Evolutionary conservation across 164 flowering plant species (phyloP), one percentile per base, ranked within the genome.

Genomic region (Kingdonia uniflora): DNA sequence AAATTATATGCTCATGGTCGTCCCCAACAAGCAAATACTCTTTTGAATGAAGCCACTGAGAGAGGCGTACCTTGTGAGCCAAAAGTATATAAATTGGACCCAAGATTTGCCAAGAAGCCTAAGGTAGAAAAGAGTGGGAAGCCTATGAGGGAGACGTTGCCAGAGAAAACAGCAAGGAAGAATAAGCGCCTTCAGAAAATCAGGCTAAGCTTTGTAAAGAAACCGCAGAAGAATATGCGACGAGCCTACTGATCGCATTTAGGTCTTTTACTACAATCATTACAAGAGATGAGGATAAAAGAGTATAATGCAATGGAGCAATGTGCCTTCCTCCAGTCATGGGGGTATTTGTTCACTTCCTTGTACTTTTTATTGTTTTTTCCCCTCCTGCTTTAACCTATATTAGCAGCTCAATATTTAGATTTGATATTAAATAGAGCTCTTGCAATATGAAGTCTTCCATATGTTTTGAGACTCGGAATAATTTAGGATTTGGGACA

Each of bases 81-180:
- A 0, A 80, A 79, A 58, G 85, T 54, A 12, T 89, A 84, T 60
- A 71, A 60, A 62, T 53, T 87, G 61, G 90, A 94, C 29, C 76
- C 84, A 0, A 74, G 82, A 42, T 87, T 70, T 43, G 62, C 57
- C 55, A 83, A 80, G 79, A 80, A 81, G 61, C 66, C 76, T 14
- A 65, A 64, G 68, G 68, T 37, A 10, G 77, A 68, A 62, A 78
- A 79, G 80, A 74, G 68, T 52, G 81, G 71, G 71, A 81, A 76
- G 70, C 58, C 64, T 15, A 84, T 82, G 74, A 65, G 96, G 68
- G 86, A 80, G 74, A 84, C 99, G 10, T 71, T 94, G 73, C 95
- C 97, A 0, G 95, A 86, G 83, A 94, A 89, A 60, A 94, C 70
- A 84, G 95, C 80, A 0, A 77, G 81, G 73, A 94, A 94, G 80